phyloP scores from a whole-genome alignment of 2,329 filamentous ascomycete genomes.

The Leptoxyphium fumago region DNA sequence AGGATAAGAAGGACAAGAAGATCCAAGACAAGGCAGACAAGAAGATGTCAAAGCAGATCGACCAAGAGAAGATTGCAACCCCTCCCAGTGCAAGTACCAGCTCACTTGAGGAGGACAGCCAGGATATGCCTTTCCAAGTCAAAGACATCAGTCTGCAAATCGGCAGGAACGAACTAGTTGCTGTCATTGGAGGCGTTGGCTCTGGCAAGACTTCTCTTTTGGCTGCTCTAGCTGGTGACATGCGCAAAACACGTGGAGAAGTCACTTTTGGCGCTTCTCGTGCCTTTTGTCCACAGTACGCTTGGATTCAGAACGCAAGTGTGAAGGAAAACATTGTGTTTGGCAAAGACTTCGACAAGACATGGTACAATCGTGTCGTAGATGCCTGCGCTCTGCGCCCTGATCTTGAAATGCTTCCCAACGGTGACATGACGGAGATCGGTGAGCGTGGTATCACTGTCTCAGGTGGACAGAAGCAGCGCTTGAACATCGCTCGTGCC shows the following conservation, averaged over 20 bases:
- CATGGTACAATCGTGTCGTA: constrained; percentile 75
- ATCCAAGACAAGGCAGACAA: constrained; percentile 27
- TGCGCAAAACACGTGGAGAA: constrained; percentile 66
- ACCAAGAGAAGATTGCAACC: constrained; percentile 12
- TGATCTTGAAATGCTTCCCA: constrained; percentile 86
- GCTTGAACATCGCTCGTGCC: constrained; percentile 78
- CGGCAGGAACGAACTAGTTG: constrained; percentile 62
- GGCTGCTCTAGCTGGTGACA: constrained; percentile 80
- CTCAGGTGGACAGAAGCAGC: constrained; percentile 88
- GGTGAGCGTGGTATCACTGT: constrained; percentile 92
- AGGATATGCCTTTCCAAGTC: constrained; percentile 57
- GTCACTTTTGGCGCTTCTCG: constrained; percentile 63
- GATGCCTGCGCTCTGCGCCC: constrained; percentile 70
- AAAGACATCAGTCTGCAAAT: constrained; percentile 52
- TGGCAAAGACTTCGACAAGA: constrained; percentile 55
- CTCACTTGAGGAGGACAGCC: constrained; percentile 42
- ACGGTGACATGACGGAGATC: constrained; percentile 80
- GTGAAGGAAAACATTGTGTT: constrained; percentile 84
- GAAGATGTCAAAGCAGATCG: constrained; percentile 18
- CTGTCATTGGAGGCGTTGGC: constrained; percentile 77
- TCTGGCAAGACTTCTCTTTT: constrained; percentile 84
- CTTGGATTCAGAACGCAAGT: constrained; percentile 91
- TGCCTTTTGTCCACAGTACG: constrained; percentile 89
- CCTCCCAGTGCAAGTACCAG: constrained; percentile 22
- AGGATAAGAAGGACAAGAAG: constrained; percentile 29